Evolutionary conservation across 2,329 filamentous ascomycete genomes (phyloP), one percentile per base, ranked within the genome.

Genomic region (Fusarium penzigii): DNA sequence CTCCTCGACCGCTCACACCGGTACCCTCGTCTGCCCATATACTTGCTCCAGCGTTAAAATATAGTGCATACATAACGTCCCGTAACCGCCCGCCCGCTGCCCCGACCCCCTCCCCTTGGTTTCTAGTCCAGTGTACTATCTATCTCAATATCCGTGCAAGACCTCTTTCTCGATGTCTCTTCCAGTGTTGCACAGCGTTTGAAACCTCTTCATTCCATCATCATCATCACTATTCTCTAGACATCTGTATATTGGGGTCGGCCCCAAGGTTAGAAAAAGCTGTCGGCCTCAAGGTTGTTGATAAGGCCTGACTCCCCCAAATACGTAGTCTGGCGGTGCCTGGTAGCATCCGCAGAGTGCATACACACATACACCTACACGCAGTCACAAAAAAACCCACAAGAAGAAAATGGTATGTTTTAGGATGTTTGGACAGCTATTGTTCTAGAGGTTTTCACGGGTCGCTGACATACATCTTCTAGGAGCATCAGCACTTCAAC

Each of bases 61-160:
- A 65, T 62, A 65, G 63, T 65, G 63, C 63, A 70, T 79, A 79
- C 77, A 78, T 79, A 80, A 79, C 73, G 68, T 65, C 62, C 69
- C 67, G 68, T 74, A 76, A 70, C 70, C 75, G 74, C 77, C 76
- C 74, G 64, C 64, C 53, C 57, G 57, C 60, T 59, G 58, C 67
- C 66, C 65, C 64, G 59, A 48, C 65, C 62, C 58, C 62, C 59
- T 64, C 67, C 64, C 63, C 70, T 65, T 68, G 66, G 69, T 68
- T 64, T 74, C 75, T 75, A 74, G 68, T 70, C 67, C 62, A 66
- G 58, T 67, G 58, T 65, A 65, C 63, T 66, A 61, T 68, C 63
- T 66, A 61, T 68, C 61, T 63, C 65, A 57, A 63, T 63, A 65
- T 63, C 60, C 66, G 65, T 56, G 65, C 63, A 66, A 70, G 64